Percentiles rank a stretch among this genome's conserved stretches.
phyloP scores from a whole-genome alignment of 139 green algal species.

The Trebouxia sp. region DNA sequence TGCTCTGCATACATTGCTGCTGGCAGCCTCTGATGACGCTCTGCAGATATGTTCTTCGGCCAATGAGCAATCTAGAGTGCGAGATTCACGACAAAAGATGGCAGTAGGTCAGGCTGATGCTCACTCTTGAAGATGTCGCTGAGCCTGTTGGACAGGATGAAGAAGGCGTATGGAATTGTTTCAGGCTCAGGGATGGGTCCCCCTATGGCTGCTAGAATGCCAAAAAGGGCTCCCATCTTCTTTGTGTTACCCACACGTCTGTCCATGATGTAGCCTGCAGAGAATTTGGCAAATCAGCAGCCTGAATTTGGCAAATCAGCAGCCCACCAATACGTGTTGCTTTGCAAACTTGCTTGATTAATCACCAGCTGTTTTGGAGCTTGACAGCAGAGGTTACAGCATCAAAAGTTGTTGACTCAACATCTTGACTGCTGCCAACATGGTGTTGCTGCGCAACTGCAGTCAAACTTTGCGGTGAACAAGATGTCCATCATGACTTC shows the following conservation, averaged over 20 bases:
- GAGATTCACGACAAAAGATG: neutral
- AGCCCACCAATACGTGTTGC: too few relatives aligned
- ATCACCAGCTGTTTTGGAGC: too few relatives aligned
- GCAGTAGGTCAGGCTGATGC: too few relatives aligned
- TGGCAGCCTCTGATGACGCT: neutral
- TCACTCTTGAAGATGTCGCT: neutral
- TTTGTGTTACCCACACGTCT: constrained; percentile 64
- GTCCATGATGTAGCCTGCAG: constrained; percentile 33
- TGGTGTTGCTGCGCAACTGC: too few relatives aligned
- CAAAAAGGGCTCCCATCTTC: constrained; percentile 70
- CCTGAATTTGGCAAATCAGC: too few relatives aligned
- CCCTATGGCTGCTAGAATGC: constrained; percentile 67
- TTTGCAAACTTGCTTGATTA: too few relatives aligned
- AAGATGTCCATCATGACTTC: too few relatives aligned
- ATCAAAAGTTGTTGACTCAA: too few relatives aligned
- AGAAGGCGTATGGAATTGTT: constrained; percentile 37
- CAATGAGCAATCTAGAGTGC: neutral
- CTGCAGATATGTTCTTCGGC: neutral
- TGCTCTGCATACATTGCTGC: too few relatives aligned
- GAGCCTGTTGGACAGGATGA: constrained; percentile 19
- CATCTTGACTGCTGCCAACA: too few relatives aligned
- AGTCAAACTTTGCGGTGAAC: too few relatives aligned
- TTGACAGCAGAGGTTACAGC: too few relatives aligned
- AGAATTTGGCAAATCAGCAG: neutral
- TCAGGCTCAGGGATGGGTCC: constrained; percentile 46